A percentile compares a stretch with the other conserved stretches of the same genome.
phyloP scores from a whole-genome alignment of 345 rosid species.

The Murraya paniculata region DNA sequence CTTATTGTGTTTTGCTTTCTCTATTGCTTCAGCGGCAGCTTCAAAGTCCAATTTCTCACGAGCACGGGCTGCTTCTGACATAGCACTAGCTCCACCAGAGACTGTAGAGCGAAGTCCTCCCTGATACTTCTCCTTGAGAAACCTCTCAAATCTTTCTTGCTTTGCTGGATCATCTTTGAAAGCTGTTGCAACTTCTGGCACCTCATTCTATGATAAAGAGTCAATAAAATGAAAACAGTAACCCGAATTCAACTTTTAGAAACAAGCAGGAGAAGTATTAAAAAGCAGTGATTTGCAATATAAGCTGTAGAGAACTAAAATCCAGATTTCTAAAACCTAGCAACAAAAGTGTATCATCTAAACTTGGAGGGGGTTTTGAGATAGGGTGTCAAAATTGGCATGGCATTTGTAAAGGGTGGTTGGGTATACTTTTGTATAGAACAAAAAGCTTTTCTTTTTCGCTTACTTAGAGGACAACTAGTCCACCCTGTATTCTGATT shows the following conservation, averaged over 20 bases:
- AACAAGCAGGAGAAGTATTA: background rate
- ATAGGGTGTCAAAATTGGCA: background rate
- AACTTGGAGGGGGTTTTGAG: background rate
- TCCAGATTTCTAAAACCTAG: background rate
- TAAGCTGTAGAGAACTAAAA: background rate
- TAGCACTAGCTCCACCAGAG: constrained; percentile 44
- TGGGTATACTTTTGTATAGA: too few species aligned
- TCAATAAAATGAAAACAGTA: constrained; percentile 15
- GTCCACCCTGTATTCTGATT: too few species aligned
- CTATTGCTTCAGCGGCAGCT: constrained; percentile 89
- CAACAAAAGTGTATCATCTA: constrained; percentile 3
- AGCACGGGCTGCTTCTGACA: constrained; percentile 95
- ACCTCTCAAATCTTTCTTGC: constrained; percentile 92
- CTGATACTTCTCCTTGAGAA: constrained; percentile 82
- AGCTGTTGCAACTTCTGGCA: constrained; percentile 64
- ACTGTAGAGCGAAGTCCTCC: constrained; percentile 83
- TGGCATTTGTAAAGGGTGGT: too few species aligned
- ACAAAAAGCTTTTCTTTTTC: too few species aligned
- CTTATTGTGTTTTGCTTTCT: constrained; percentile 60
- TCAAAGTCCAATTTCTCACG: constrained; percentile 95
- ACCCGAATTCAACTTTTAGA: background rate
- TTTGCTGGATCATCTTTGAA: constrained; percentile 81
- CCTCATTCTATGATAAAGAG: constrained; percentile 42
- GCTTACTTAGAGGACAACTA: too few species aligned
- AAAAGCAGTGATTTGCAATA: background rate